Evolutionary conservation across 768 basidiomycete species (phyloP), one percentile per base, ranked within the genome.

Genomic region (Termitomyces sp.): DNA sequence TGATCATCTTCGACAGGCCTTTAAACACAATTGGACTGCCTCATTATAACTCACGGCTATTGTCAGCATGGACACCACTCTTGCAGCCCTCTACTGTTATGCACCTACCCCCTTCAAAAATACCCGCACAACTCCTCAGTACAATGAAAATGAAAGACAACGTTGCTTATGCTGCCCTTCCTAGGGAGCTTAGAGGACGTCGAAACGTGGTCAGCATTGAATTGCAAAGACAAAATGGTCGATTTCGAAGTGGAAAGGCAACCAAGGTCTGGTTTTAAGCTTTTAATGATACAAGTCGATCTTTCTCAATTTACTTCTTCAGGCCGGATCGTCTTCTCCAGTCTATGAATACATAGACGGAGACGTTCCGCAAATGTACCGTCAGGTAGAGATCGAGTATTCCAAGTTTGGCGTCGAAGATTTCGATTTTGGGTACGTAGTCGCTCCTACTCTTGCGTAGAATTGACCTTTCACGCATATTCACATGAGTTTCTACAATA

Each of bases 401-500:
- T 95, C 93, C 41, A 96, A 95, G 67, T 99, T 99, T 67, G 96
- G 96, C 4, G 93, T 98, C 18, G 96, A 98, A 69, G 96, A 99
- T 72, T 99, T 99, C 67, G 97, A 99, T 72, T 99, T 99, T 67
- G 96, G 83, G 95, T 93, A 69, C 57, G 81, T 42, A 49, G 31
- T n/a, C 2, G 31, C 27, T 47, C 53, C 31, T 20, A 36, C 44
- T 18, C 15, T 44, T 45, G 31, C 12, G 9, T 30, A 33, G 20
- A 55, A 36, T 44, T 16, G 33, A 3, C 20, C n/a, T 33, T 49
- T 31, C 48, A 37, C 16, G 11, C 45, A 16, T 33, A 33, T 11
- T 13, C 6, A 47, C 34, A 60, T 2, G 60, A 95, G 94, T 2
- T 98, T 93, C 70, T 98, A 95, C 75, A 99, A 99, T 72, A 87